Conservation (phyloP, 1,284 basidiomycete genomes). For the Boletus semigastroideus region DNA sequence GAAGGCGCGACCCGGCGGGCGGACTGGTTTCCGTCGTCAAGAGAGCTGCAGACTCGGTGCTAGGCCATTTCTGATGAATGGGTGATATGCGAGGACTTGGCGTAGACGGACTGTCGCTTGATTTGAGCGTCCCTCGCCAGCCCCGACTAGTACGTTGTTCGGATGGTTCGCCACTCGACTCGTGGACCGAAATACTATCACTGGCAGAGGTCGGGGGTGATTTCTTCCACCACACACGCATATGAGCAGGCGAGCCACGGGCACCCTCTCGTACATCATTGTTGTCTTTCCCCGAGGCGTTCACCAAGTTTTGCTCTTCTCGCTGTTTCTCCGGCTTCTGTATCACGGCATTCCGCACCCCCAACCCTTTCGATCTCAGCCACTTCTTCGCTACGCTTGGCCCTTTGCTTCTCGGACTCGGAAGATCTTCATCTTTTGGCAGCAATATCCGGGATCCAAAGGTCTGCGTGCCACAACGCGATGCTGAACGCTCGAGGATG, state of each 20-base stretch:
- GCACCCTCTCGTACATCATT: constrained; percentile 5
- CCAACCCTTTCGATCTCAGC: constrained; percentile 33
- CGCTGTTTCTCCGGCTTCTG: constrained; percentile 25
- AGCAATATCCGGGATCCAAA: constrained; percentile 48
- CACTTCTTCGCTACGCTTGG: constrained; percentile 23
- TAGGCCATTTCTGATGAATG: constrained; percentile 23
- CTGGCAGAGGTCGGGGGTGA: constrained; percentile 14
- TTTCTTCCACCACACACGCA: constrained; percentile 35
- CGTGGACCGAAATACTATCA: constrained; percentile 12
- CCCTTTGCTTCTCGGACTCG: constrained; percentile 12
- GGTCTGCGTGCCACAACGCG: constrained; percentile 55
- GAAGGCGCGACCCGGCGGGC: constrained; percentile 3
- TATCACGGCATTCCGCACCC: constrained; percentile 25
- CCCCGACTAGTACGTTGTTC: constrained; percentile 10
- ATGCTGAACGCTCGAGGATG: constrained; percentile 33
- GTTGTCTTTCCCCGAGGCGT: constrained; percentile 1
- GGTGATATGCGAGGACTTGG: constrained; percentile 22
- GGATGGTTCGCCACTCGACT: constrained; percentile 4
- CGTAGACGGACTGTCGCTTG: constrained; percentile 15
- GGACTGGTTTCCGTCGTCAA: constrained; percentile 13
- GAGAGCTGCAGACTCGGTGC: constrained; percentile 16
- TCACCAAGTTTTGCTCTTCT: constrained; percentile 12
- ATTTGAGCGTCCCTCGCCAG: constrained; percentile 12
- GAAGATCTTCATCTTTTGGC: constrained; percentile 30
- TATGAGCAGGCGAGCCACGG: constrained; percentile 16